Evolutionary conservation across 345 rosid genomes (phyloP), one percentile per base, ranked within the genome.

Genomic region (Eucalyptus virginea): DNA sequence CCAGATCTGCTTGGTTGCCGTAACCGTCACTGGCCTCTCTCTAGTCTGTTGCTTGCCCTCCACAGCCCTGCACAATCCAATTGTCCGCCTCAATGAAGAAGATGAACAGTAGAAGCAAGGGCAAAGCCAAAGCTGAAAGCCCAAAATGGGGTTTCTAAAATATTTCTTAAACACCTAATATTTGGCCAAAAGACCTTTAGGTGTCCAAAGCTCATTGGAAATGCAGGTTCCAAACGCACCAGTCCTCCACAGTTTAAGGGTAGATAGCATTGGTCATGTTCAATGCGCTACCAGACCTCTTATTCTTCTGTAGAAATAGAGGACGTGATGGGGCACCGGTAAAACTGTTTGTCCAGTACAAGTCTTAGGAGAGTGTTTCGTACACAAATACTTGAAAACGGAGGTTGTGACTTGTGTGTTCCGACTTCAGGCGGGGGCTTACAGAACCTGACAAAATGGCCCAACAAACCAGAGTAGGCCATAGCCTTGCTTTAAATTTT

Each of bases 21-120:
- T 51, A 9, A 51, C 4, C 54, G 1, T 18, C 54, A 51, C 9
- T 4, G 4, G 23, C 54, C 54, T 51, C 21, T 51, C 54, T 18
- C 54, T 51, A 18, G 54, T 18, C 23, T 9, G 2, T 51, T 1
- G 8, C 54, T 23, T 1, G 4, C 54, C 54, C 23, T 51, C 23
- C 2, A 1, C 1, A 51, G 9, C 23, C 54, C 2, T 51, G 4
- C 23, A 0, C 21, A 51, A 51, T 51, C 54, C 4, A 1, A 18
- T 17, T 9, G 8, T 51, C 23, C 19, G 0, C 23, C 54, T 51
- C 23, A 51, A 51, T 1, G 23, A 51, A 51, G 54, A 51, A 51
- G 54, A 18, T 8, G 4, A 51, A 51, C 54, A 49, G 3, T 49
- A 15, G 18, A 49, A 49, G 51, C 51, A 49, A 15, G 51, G 21